Conservation (phyloP, 148 eudicot genomes). For the Fagopyrum homotropicum region DNA sequence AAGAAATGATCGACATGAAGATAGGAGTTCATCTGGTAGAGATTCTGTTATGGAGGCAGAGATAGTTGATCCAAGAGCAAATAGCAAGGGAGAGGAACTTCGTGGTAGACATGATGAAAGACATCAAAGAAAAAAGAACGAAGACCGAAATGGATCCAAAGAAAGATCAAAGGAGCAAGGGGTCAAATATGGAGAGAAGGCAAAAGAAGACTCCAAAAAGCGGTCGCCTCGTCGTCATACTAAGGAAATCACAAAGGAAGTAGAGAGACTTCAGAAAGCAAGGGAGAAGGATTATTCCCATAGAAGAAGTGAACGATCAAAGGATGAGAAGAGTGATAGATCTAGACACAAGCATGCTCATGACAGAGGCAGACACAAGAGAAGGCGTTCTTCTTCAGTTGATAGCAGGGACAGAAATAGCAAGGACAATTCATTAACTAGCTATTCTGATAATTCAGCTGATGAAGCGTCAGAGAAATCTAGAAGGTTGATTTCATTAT, state of each 20-base stretch:
- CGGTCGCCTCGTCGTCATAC: constrained; percentile 39
- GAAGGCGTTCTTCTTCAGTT: constrained; percentile 57
- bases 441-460: constrained; percentile 43
- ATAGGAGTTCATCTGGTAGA: constrained; percentile 38
- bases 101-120: constrained; percentile 46
- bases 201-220: constrained; percentile 49
- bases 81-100: constrained; percentile 39
- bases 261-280: constrained; percentile 42
- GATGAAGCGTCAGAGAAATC: constrained; percentile 65
- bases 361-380: constrained; percentile 61
- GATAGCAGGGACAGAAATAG: constrained; percentile 49
- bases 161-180: constrained; percentile 55
- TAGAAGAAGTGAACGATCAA: constrained; percentile 46
- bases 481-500: constrained; percentile 45
- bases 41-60: constrained; percentile 31
- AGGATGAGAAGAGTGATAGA: constrained; percentile 60
- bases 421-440: constrained; percentile 40
- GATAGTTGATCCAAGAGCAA: constrained; percentile 32
- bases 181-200: constrained; percentile 41
- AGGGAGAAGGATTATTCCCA: constrained; percentile 43
- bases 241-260: constrained; percentile 51
- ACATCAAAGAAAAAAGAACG: constrained; percentile 33
- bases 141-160: constrained; percentile 38
- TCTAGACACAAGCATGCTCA: constrained; percentile 46
- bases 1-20: constrained; percentile 42